Conservation (phyloP, 257 asterid species). For the Cordia subcordata region DNA sequence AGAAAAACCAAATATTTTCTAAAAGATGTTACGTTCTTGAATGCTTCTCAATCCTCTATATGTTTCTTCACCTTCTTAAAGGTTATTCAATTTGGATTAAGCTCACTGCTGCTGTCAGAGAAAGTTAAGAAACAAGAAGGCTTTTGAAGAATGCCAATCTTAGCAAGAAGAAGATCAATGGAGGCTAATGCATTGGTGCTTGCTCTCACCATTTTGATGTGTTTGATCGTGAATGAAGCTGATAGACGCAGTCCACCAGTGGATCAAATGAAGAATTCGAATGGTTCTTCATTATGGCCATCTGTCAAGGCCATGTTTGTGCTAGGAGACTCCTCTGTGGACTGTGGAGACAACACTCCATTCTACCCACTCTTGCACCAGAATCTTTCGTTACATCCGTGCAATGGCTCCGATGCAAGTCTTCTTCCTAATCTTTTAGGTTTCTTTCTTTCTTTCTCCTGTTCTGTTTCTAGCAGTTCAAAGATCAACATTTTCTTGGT, state of each 20-base stretch:
- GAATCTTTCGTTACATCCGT: slow-evolving; percentile 44
- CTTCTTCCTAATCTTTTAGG: slow-evolving; percentile 67
- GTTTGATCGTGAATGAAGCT: background rate
- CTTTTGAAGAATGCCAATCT: too few relatives aligned
- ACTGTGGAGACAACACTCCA: slow-evolving; percentile 62
- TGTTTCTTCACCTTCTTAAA: too few relatives aligned
- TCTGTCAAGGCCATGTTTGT: slow-evolving; percentile 42
- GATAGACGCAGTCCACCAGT: background rate
- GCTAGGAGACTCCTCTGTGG: slow-evolving; percentile 70
- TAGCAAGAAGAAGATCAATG: background rate
- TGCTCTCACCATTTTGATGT: background rate
- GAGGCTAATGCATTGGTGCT: slow-evolving; percentile 1
- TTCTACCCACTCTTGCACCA: slow-evolving; percentile 31
- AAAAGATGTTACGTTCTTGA: too few relatives aligned
- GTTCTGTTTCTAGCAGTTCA: background rate
- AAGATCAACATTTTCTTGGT: background rate
- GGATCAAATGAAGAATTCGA: slow-evolving; percentile 13
- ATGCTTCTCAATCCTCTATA: too few relatives aligned
- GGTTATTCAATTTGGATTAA: too few relatives aligned
- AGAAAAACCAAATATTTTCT: too few relatives aligned
- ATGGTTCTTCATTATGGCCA: slow-evolving; percentile 14
- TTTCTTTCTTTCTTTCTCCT: slow-evolving; percentile 22
- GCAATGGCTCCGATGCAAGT: slow-evolving; percentile 59
- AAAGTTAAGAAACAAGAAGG: too few relatives aligned
- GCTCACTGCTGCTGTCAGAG: too few relatives aligned